Evolutionary conservation across 768 basidiomycete species (phyloP).

Genomic region (Pholiota microspora): DNA sequence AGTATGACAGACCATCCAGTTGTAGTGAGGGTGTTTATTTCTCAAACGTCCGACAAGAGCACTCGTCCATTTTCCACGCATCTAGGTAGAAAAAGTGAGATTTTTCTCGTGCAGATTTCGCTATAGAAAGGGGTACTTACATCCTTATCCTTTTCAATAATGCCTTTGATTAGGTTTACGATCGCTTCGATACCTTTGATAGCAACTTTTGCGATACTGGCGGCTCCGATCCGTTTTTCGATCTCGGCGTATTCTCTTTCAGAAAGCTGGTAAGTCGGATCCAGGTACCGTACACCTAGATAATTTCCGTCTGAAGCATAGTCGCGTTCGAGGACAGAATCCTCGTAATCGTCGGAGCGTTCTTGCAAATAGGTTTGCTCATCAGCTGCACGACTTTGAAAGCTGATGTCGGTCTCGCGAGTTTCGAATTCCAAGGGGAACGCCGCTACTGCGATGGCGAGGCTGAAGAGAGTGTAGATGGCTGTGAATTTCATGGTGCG

Average conservation of each 20-base stretch:
- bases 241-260: neutral
- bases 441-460: too few relatives aligned
- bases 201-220: neutral
- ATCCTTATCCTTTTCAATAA: conserved; percentile 4
- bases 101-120: too few relatives aligned
- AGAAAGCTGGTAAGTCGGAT: neutral
- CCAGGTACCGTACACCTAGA: neutral
- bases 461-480: too few relatives aligned
- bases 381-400: too few relatives aligned
- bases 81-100: neutral
- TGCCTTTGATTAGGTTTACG: neutral
- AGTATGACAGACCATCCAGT: conserved; percentile 20
- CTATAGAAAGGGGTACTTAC: neutral
- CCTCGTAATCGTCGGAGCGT: too few relatives aligned
- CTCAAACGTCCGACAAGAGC: neutral
- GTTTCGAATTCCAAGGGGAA: too few relatives aligned
- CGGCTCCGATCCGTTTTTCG: neutral
- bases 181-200: neutral
- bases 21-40: conserved; percentile 14
- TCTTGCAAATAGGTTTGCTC: too few relatives aligned
- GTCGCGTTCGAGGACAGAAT: too few relatives aligned
- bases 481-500: too few relatives aligned
- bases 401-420: too few relatives aligned
- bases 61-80: conserved; percentile 1
- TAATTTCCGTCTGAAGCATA: too few relatives aligned